These are phyloP conservation scores for Dalbergia cultrata DNA, from an alignment of 306 rosid genomes.

Conservation along the genomic window DNA sequence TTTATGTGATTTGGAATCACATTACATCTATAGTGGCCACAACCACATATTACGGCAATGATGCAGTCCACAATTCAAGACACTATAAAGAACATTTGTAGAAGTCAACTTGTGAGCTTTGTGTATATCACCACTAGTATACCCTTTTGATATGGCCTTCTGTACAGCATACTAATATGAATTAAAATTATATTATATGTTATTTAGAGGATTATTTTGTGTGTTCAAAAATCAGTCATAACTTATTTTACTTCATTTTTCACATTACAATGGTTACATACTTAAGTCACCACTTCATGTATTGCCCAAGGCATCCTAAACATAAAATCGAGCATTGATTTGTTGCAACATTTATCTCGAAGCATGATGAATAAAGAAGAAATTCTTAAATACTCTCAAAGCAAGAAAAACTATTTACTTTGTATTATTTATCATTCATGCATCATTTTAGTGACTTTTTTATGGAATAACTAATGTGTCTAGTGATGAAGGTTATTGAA, in stretches of 20 bases:
- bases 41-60: no score
- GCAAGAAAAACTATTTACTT: no score
- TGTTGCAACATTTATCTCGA: not conserved
- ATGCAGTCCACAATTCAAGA: no score
- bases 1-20: no score
- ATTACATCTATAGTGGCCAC: no score
- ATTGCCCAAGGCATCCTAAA: not conserved
- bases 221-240: not conserved
- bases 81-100: not conserved
- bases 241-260: constrained; percentile 2
- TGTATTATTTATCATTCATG: no score
- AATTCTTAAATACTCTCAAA: no score
- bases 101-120: constrained; percentile 5
- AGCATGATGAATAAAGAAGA: not conserved
- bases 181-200: constrained; percentile 14
- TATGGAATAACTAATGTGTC: no score
- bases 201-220: no score
- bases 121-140: not conserved
- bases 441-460: no score
- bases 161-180: not conserved
- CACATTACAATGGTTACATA: not conserved
- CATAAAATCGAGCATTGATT: not conserved
- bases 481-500: no score
- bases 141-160: not conserved
- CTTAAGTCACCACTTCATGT: not conserved